Base-by-base conservation (phyloP, 768 basidiomycete genomes). In the Naganishia onofrii region DNA sequence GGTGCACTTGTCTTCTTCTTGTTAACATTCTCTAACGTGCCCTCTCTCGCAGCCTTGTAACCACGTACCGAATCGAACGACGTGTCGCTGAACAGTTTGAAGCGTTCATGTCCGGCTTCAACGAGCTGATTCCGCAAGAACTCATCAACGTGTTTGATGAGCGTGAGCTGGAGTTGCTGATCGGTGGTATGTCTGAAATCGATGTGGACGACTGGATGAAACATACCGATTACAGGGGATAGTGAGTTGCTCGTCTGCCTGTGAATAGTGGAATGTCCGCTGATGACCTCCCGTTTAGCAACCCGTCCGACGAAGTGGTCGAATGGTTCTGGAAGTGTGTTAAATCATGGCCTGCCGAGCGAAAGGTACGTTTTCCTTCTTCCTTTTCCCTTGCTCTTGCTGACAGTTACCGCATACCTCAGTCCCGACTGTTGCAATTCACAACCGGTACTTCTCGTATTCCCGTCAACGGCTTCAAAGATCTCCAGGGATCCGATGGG, bases 261-360 rank as follows among this genome's bases (percentile, higher is more conserved):
- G 48, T 12, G 2, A 34, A n/a, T 34, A 19, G 2, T 3, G 19
- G 29, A 6, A 4, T 6, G 6, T n/a, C n/a, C 23, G 10, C 32
- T 54, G 31, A 53, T 53, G 29, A 13, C 21, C 60, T 42, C 17
- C 26, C 17, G 34, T 10, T 8, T 52, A 76, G 76, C 74, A 81
- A 80, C 76, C 81, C 80, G n/a, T 75, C 76, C 4, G 81, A 82
- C 66, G 81, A 82, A 67, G 81, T 82, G 57, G 94, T 99, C 68
- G 93, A 97, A 78, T 99, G 96, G 96, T 99, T 99, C 89, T 99
- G 96, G 96, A 93, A 97, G 83, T 93, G 92, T 76, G 92, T 99
- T 54, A 90, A 92, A 74, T 88, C 89, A 75, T 99, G 96, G 96
- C 95, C 96, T 13, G 89, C 95, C 0, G 96, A 99, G 84, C 89